A percentile compares a stretch with the other conserved stretches of the same genome.
Evolutionary conservation across 768 basidiomycete genomes (phyloP).

Genomic region (Kwoniella sp.): DNA sequence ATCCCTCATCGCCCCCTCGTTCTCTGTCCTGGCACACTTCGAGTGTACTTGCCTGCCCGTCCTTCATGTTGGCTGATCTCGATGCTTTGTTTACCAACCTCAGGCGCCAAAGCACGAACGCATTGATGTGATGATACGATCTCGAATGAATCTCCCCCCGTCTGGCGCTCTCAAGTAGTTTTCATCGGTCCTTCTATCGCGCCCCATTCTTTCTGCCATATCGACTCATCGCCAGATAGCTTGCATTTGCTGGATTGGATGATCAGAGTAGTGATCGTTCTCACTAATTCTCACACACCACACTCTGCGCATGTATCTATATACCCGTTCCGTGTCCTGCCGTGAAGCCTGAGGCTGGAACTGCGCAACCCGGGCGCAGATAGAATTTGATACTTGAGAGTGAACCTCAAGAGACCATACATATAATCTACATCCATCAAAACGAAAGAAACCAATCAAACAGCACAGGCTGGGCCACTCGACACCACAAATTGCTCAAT

Average conservation of each 20-base stretch:
- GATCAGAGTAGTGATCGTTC: no score
- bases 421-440: constrained; percentile 13
- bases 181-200: no score
- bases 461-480: not conserved
- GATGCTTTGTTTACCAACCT: not conserved
- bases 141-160: no score
- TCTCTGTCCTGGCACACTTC: no score
- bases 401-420: constrained; percentile 1
- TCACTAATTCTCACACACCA: no score
- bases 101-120: constrained; percentile 29
- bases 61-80: not conserved
- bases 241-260: no score
- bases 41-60: not conserved
- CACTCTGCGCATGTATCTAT: not conserved
- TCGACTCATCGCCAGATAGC: no score
- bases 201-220: no score
- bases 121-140: constrained; percentile 13
- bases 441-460: not conserved
- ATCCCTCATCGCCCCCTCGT: not conserved
- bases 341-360: no score
- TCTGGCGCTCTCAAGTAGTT: no score
- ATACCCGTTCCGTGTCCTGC: no score
- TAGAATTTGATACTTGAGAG: not conserved
- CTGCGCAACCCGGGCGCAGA: no score
- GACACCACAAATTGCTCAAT: not conserved